Percentiles rank a stretch among this genome's conserved stretches.
Evolutionary conservation across 2,329 filamentous ascomycete species (phyloP).

Genomic region (Colletotrichum sp.): DNA sequence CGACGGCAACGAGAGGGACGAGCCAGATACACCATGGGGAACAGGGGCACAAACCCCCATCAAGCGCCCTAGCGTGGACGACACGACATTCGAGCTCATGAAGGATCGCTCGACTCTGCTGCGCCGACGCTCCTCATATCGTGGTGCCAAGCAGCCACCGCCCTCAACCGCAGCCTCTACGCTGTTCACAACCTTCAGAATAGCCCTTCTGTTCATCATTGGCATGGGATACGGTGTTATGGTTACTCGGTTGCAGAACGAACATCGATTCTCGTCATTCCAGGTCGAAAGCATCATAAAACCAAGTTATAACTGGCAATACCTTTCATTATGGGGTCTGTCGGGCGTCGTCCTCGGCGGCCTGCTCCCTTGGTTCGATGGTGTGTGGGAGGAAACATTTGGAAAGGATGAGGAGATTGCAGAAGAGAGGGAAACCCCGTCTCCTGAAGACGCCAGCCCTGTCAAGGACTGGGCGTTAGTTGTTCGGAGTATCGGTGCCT

Average conservation of each 20-base stretch:
- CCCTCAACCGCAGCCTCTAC: slow-evolving; percentile 31
- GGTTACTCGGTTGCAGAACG: slow-evolving; percentile 79
- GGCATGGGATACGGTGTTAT: slow-evolving; percentile 85
- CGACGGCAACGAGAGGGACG: slow-evolving; percentile 49
- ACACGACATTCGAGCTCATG: slow-evolving; percentile 50
- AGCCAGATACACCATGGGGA: slow-evolving; percentile 76
- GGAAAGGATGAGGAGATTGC: slow-evolving; percentile 38
- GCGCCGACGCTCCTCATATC: slow-evolving; percentile 40
- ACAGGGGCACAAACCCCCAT: slow-evolving; percentile 76
- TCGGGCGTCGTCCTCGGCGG: slow-evolving; percentile 80
- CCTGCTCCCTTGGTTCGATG: slow-evolving; percentile 84
- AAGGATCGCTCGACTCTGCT: slow-evolving; percentile 40
- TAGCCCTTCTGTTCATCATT: slow-evolving; percentile 73
- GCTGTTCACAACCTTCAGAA: slow-evolving; percentile 63
- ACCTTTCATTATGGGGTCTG: slow-evolving; percentile 81
- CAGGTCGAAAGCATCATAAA: slow-evolving; percentile 54
- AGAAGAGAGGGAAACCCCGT: slow-evolving; percentile 26
- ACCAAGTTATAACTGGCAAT: slow-evolving; percentile 61
- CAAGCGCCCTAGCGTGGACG: slow-evolving; percentile 47
- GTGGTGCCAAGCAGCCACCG: slow-evolving; percentile 31
- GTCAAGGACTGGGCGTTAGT: slow-evolving; percentile 76
- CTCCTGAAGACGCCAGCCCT: slow-evolving; percentile 37
- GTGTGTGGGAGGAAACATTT: slow-evolving; percentile 68
- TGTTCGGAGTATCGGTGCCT: slow-evolving; percentile 63
- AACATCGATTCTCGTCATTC: slow-evolving; percentile 67